Evolutionary conservation across 2,329 filamentous ascomycete genomes (phyloP).

Genomic region (Trichothecium sympodiale): DNA sequence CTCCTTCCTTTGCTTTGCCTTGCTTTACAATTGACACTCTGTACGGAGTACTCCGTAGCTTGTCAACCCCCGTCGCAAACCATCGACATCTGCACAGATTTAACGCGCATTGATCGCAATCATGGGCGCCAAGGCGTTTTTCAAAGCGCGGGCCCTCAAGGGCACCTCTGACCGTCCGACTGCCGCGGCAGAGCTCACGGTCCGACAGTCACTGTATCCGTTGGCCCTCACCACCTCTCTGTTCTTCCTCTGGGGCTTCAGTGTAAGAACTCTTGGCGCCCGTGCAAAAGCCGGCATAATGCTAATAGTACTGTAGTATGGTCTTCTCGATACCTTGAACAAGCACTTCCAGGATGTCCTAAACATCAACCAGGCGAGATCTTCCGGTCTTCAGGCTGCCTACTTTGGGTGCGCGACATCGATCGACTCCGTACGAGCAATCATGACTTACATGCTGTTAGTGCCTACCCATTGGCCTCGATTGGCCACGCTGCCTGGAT

Average conservation of each 20-base stretch:
- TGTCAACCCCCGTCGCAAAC: too few species aligned
- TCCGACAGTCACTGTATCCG: constrained; percentile 56
- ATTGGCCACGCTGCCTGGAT: constrained; percentile 53
- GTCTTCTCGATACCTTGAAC: constrained; percentile 36
- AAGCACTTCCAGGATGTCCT: constrained; percentile 37
- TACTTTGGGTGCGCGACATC: constrained; percentile 41
- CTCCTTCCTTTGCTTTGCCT: too few species aligned
- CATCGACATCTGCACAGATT: too few species aligned
- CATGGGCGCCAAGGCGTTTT: constrained; percentile 34
- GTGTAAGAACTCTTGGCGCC: constrained; percentile 7
- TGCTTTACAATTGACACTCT: too few species aligned
- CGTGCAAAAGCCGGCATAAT: too few species aligned
- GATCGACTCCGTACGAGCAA: not conserved
- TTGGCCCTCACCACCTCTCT: constrained; percentile 42
- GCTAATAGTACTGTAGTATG: constrained; percentile 18
- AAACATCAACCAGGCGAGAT: constrained; percentile 29
- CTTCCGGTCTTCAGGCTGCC: constrained; percentile 35
- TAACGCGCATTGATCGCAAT: constrained; percentile 1
- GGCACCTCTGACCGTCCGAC: constrained; percentile 29
- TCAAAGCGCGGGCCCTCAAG: constrained; percentile 32
- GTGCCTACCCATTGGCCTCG: constrained; percentile 59
- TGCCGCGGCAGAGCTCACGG: constrained; percentile 43
- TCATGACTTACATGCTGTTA: constrained; percentile 12
- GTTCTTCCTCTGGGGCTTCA: constrained; percentile 37
- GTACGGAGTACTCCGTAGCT: too few species aligned